Evolutionary conservation across 179 eudicot species (phyloP), one percentile per base, ranked within the genome.

Genomic region (Nepenthes alata): DNA sequence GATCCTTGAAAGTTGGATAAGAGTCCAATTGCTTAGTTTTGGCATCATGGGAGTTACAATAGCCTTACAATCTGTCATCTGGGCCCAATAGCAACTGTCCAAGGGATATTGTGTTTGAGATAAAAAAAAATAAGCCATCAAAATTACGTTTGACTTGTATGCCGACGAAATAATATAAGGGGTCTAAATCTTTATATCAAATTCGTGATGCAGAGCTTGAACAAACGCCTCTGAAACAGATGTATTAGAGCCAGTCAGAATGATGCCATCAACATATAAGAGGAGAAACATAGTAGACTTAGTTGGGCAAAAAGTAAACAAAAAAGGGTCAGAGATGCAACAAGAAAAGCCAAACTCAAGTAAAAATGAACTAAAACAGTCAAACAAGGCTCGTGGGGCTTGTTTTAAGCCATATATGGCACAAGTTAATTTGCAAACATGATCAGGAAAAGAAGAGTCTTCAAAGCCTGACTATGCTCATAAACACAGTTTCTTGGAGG

Each of bases 231-330:
- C 3, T 7, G 35, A 10, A 11, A 16, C 4, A 1, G 11, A 5
- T 0, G 50, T 0, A 16, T 10, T n/a, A 36, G 35, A 12, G 4
- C 62, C 49, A 6, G 16, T 56, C 1, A 65, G 11, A 5, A 65
- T 10, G 2, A 56, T 65, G n/a, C 56, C 61, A 65, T 65, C 68
- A 4, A 65, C 47, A 25, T 65, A 65, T 25, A 25, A 25, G 2
- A 65, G 5, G 0, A 65, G 45, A 8, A 65, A 11, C 2, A 63
- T 3, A 8, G 47, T 2, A 13, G 49, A 49, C 1, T 13, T 50
- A 3, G 25, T 4, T 1, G 34, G 45, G 9, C 16, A 25, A 2
- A 0, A 25, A 5, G 53, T 15, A 13, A 65, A 65, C 1, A 65
- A n/a, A 3, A 39, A 65, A 0, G 53, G 11, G 51, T 63, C 67